Base-by-base conservation (phyloP, 2,329 filamentous ascomycete genomes). In the Conoideocrella luteorostrata region DNA sequence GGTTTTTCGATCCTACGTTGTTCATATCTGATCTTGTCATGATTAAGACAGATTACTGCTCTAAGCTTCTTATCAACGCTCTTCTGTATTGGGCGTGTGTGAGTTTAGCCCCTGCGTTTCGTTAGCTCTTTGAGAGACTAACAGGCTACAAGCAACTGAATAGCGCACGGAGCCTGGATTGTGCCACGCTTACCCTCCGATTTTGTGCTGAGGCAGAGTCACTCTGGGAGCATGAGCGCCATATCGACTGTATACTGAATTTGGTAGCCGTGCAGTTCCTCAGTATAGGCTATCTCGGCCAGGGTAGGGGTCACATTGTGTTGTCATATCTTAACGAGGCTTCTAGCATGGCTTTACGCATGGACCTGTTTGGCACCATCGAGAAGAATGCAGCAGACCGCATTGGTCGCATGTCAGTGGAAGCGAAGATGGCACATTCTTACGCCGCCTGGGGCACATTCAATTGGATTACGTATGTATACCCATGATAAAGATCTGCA, bases 381-480 rank as follows among this genome's bases (percentile, higher is more conserved):
- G 39, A 42, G 3, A 22, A 21, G 2, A 35, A 42, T 28, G 28
- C 5, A 15, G n/a, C 34, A 15, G 18, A 30, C 2, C 10, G 42
- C n/a, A 30, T 53, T 43, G 32, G 32, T 18, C 29, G 15, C 13
- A 12, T 48, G 21, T 29, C 43, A 4, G 15, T 13, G 13, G 40
- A 43, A n/a, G 35, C 38, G 3, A 38, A 35, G 20, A 50, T 44
- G 4, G 50, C 52, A 17, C 39, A 46, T 5, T 51, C 44, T 4
- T 53, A 56, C 24, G 46, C 59, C 2, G 53, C 59, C 7, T 63
- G 59, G 60, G 58, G 56, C 3, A 44, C 50, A 3, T 68, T 68
- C 38, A 67, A 66, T 43, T 68, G 61, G 62, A 60, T 58, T 43
- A 53, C 62, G 66, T 66, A 47, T 55, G 63, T 47, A 13, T 35